Conservation (phyloP, 1,284 basidiomycete genomes). For the Malassezia cuniculi region DNA sequence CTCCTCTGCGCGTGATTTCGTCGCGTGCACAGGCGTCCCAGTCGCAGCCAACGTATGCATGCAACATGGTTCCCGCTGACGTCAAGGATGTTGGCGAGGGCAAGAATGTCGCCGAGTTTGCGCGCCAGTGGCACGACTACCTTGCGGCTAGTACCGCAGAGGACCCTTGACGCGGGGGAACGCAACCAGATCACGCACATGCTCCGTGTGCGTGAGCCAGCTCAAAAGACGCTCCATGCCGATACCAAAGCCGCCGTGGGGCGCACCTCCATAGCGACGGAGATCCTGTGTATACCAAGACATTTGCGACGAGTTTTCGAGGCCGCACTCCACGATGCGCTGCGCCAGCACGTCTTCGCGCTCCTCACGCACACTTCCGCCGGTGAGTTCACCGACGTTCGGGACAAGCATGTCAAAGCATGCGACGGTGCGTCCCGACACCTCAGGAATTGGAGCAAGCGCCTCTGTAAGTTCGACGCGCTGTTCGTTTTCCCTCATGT, state of each 20-base stretch:
- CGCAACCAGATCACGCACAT: slow-evolving; percentile 34
- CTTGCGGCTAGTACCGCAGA: slow-evolving; percentile 43
- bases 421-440: slow-evolving; percentile 60
- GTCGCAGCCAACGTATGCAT: slow-evolving; percentile 52
- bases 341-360: slow-evolving; percentile 48
- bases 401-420: slow-evolving; percentile 93
- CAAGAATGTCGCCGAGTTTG: slow-evolving; percentile 60
- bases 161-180: slow-evolving; percentile 30
- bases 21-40: slow-evolving; percentile 15
- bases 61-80: slow-evolving; percentile 86
- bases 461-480: slow-evolving; percentile 10
- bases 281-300: slow-evolving; percentile 35
- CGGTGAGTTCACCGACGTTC: slow-evolving; percentile 72
- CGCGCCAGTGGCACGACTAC: slow-evolving; percentile 54
- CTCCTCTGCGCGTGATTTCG: slow-evolving; percentile 17
- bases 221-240: slow-evolving; percentile 36
- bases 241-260: slow-evolving; percentile 40
- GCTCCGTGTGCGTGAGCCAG: slow-evolving; percentile 33
- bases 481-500: slow-evolving; percentile 54
- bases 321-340: slow-evolving; percentile 13
- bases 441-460: slow-evolving; percentile 49
- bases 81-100: slow-evolving; percentile 66
- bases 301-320: slow-evolving; percentile 1
- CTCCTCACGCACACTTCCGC: slow-evolving; percentile 82
- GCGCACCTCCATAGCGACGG: slow-evolving; percentile 25